Conservation (phyloP, 192 early-diverging fungal genomes). For the Coemansia sp. region DNA sequence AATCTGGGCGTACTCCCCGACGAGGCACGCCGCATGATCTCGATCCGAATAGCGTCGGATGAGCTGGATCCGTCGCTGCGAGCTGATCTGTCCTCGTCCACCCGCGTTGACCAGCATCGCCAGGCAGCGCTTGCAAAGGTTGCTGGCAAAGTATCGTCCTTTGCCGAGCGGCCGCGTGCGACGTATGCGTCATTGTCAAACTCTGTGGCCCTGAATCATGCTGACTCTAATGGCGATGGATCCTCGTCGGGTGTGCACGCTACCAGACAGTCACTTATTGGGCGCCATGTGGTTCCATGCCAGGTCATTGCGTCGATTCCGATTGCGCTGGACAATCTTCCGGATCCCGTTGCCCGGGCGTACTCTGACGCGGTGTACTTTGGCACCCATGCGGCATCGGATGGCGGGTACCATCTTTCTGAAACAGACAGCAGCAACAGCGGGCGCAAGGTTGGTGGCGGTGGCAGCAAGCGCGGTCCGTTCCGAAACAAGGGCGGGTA, state of each 20-base stretch:
- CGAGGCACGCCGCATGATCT: constrained; percentile 52
- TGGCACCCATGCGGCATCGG: constrained; percentile 36
- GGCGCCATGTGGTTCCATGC: constrained; percentile 50
- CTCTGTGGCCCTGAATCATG: constrained; percentile 2
- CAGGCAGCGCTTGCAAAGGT: constrained; percentile 39
- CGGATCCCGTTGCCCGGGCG: constrained; percentile 30
- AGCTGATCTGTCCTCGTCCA: constrained; percentile 40
- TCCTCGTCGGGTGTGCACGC: constrained; percentile 2
- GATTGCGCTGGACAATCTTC: constrained; percentile 41
- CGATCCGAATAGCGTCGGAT: constrained; percentile 49
- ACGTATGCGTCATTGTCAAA: constrained; percentile 19
- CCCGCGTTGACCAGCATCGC: constrained; percentile 40
- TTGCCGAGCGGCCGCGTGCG: constrained; percentile 10
- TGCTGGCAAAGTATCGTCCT: constrained; percentile 14
- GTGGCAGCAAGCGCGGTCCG: background rate
- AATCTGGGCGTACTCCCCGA: constrained; percentile 40
- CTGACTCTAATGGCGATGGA: background rate
- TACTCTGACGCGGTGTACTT: constrained; percentile 49
- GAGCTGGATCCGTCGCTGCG: constrained; percentile 49
- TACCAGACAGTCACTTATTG: constrained; percentile 30
- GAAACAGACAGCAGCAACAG: background rate
- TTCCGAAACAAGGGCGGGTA: constrained; percentile 22
- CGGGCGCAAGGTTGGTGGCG: background rate
- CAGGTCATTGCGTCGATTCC: constrained; percentile 50
- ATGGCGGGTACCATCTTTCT: constrained; percentile 45